These are phyloP conservation scores for Mrakia hoshinonis DNA, from an alignment of 768 basidiomycete species.

Conservation along the genomic window DNA sequence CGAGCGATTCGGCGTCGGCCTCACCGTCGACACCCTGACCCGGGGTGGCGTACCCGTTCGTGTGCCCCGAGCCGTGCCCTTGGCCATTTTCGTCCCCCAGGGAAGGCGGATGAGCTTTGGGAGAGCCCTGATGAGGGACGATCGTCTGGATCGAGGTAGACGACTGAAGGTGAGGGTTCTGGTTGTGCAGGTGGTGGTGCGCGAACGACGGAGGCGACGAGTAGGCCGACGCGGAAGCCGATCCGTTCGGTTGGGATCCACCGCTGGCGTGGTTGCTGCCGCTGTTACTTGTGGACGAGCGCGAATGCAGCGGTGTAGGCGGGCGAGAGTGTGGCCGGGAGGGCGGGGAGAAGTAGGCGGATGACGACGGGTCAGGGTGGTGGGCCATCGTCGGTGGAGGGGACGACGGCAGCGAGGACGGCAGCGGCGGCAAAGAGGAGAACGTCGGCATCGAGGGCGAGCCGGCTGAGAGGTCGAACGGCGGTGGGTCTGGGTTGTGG, in stretches of 20 bases:
- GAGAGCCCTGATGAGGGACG: neutral
- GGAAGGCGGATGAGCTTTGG: neutral
- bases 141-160: neutral
- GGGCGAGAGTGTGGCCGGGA: neutral
- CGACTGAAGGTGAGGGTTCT: neutral
- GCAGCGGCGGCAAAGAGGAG: slow-evolving; percentile 5
- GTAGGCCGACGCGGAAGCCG: neutral
- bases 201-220: too few species aligned
- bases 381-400: neutral
- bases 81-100: neutral
- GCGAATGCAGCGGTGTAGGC: neutral
- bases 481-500: slow-evolving; percentile 9
- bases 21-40: slow-evolving; percentile 12
- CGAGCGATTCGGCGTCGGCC: slow-evolving; percentile 12
- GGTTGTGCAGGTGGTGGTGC: neutral
- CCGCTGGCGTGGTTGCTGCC: neutral
- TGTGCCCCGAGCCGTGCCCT: neutral
- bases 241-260: neutral
- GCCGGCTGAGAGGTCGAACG: slow-evolving; percentile 17
- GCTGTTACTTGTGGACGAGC: neutral
- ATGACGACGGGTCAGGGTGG: neutral
- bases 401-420: slow-evolving; percentile 6
- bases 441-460: slow-evolving; percentile 5
- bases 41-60: neutral
- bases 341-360: neutral